Conservation (phyloP, 768 basidiomycete genomes). For the Auricularia heimuer region DNA sequence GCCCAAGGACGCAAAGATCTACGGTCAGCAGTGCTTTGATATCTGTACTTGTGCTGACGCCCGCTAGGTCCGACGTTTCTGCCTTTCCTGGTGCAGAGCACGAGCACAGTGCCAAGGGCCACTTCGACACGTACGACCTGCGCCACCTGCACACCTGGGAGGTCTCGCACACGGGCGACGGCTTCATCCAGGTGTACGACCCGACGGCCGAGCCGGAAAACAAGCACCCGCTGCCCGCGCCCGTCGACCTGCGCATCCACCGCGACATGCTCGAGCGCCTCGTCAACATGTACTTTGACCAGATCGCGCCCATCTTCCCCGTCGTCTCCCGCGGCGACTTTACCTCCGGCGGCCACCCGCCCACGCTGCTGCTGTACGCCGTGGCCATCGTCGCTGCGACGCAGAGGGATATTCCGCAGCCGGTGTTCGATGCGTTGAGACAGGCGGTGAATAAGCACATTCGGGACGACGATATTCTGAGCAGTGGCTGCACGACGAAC, state of each 20-base stretch:
- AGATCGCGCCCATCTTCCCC: conserved; percentile 84
- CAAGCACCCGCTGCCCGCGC: conserved; percentile 47
- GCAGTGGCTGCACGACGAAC: conserved; percentile 75
- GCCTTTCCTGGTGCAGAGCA: conserved; percentile 82
- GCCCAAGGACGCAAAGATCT: conserved; percentile 50
- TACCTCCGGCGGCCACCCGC: conserved; percentile 51
- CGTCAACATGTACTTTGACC: conserved; percentile 83
- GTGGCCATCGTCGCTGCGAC: conserved; percentile 91
- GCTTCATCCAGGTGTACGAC: conserved; percentile 74
- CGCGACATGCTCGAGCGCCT: conserved; percentile 70
- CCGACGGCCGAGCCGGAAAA: conserved; percentile 40
- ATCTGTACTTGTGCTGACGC: neutral
- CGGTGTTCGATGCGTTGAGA: conserved; percentile 84
- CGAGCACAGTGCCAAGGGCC: conserved; percentile 70
- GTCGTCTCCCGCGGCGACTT: conserved; percentile 86
- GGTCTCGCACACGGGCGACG: conserved; percentile 74
- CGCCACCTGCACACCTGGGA: conserved; percentile 86
- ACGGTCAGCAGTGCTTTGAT: conserved; percentile 21
- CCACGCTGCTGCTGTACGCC: conserved; percentile 75
- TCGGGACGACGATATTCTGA: conserved; percentile 83
- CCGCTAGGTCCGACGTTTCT: conserved; percentile 75
- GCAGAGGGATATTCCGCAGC: conserved; percentile 70
- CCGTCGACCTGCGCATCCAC: conserved; percentile 64
- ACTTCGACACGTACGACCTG: conserved; percentile 81
- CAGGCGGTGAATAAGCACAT: conserved; percentile 79